phyloP scores from a whole-genome alignment of 768 basidiomycete species.

The Fomitopsis serialis region DNA sequence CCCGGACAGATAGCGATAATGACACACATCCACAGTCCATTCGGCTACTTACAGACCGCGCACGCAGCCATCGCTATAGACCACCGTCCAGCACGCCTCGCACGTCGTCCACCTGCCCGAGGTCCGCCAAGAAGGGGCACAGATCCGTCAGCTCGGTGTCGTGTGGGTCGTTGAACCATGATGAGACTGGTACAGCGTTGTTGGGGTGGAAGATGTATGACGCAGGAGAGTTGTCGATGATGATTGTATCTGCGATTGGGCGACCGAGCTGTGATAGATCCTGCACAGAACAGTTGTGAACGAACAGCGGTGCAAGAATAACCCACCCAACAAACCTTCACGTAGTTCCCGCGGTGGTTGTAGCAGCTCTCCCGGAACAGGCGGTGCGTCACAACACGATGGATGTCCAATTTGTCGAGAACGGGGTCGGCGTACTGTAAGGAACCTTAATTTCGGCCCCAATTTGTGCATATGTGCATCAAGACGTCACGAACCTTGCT shows the following conservation, averaged over 20 bases:
- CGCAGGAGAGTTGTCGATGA: constrained; percentile 98
- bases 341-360: constrained; percentile 98
- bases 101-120: constrained; percentile 81
- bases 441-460: not conserved
- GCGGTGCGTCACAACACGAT: constrained; percentile 89
- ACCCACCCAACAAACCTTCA: constrained; percentile 62
- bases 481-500: constrained; percentile 68
- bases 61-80: constrained; percentile 14
- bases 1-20: constrained; percentile 5
- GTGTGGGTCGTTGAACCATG: constrained; percentile 99
- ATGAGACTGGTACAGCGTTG: constrained; percentile 97
- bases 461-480: constrained; percentile 1
- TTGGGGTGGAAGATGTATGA: constrained; percentile 99
- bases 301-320: not conserved
- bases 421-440: constrained; percentile 95
- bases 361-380: constrained; percentile 98
- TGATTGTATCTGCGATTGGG: constrained; percentile 90
- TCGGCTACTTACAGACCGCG: not conserved
- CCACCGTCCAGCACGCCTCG: constrained; percentile 42
- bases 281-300: constrained; percentile 34
- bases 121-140: constrained; percentile 89
- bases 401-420: constrained; percentile 90
- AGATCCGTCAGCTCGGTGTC: constrained; percentile 97
- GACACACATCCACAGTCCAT: constrained; percentile 2
- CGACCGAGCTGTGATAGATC: constrained; percentile 97